These are phyloP conservation scores for Leccinum ochraceum DNA, from an alignment of 768 basidiomycete species.

Conservation along the genomic window DNA sequence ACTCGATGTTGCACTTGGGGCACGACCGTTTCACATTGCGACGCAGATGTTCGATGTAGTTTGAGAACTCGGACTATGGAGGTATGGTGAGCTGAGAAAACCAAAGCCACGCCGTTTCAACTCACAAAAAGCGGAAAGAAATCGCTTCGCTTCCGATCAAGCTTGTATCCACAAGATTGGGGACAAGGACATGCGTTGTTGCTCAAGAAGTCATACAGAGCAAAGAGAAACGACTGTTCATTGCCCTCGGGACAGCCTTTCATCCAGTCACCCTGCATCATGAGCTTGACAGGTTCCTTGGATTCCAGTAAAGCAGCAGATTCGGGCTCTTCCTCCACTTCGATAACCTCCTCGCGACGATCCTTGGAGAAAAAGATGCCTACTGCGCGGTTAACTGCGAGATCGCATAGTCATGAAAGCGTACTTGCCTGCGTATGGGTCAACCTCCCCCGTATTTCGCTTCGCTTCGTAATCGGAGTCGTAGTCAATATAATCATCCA, in stretches of 20 bases:
- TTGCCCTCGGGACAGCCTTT: constrained; percentile 93
- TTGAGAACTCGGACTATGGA: constrained; percentile 66
- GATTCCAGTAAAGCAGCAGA: constrained; percentile 41
- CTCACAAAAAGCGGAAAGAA: constrained; percentile 85
- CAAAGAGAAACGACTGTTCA: constrained; percentile 88
- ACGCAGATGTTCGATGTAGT: constrained; percentile 66
- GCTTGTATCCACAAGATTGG: constrained; percentile 64
- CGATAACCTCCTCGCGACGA: constrained; percentile 87
- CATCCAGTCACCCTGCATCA: constrained; percentile 96
- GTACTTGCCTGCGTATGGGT: constrained; percentile 81
- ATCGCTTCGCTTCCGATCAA: constrained; percentile 66
- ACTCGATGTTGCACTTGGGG: constrained; percentile 55
- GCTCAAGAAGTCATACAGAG: constrained; percentile 74
- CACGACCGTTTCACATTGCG: constrained; percentile 62
- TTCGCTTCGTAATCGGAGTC: constrained; percentile 73
- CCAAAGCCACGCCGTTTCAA: constrained; percentile 6
- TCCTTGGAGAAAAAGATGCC: constrained; percentile 97
- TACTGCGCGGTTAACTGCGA: constrained; percentile 29
- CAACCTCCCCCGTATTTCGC: constrained; percentile 57
- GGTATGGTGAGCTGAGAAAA: constrained; percentile 11
- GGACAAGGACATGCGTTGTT: constrained; percentile 70
- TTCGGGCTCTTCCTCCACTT: constrained; percentile 82
- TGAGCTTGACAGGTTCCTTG: constrained; percentile 56
- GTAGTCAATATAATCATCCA: constrained; percentile 71
- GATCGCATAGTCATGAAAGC: constrained; percentile 1